These are phyloP conservation scores for Cercospora citrullina DNA, from an alignment of 2,329 filamentous ascomycete genomes.

Conservation along the genomic window DNA sequence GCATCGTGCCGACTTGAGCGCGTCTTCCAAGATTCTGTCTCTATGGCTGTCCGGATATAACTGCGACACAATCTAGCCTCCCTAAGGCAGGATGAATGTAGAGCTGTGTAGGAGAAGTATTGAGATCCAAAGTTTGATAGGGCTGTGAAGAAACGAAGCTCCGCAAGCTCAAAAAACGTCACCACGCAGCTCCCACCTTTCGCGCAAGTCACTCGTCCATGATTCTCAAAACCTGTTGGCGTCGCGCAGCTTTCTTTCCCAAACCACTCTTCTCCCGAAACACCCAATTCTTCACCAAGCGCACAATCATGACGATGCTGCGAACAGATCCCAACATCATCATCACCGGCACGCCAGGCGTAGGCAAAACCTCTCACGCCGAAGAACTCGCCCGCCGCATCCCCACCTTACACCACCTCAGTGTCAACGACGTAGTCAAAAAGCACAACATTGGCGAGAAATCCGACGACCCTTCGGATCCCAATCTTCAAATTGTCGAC, in stretches of 20 bases:
- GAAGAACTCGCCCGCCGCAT: conserved; percentile 75
- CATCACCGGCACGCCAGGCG: conserved; percentile 90
- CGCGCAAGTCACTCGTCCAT: conserved; percentile 13
- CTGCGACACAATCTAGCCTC: not conserved
- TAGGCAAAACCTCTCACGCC: conserved; percentile 92
- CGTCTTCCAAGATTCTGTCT: not conserved
- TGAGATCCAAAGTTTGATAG: not conserved
- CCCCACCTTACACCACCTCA: conserved; percentile 72
- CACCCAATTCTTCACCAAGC: not conserved
- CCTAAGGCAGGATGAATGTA: not conserved
- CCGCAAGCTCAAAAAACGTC: conserved; percentile 5
- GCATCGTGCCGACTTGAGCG: conserved; percentile 21
- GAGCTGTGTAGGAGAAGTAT: not conserved
- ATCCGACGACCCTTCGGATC: conserved; percentile 70
- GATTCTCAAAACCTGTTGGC: conserved; percentile 16
- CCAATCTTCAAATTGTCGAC: conserved; percentile 88
- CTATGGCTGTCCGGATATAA: not conserved
- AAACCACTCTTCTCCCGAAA: not conserved
- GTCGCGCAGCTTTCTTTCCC: conserved; percentile 10
- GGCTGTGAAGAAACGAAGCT: not conserved
- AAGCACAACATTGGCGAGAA: conserved; percentile 83
- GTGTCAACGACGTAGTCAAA: conserved; percentile 89
- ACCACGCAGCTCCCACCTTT: conserved; percentile 4
- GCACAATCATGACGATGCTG: conserved; percentile 34
- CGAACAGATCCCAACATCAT: conserved; percentile 76